These are phyloP conservation scores for Neobulgaria alba DNA, from an alignment of 2,329 filamentous ascomycete genomes.

Conservation along the genomic window DNA sequence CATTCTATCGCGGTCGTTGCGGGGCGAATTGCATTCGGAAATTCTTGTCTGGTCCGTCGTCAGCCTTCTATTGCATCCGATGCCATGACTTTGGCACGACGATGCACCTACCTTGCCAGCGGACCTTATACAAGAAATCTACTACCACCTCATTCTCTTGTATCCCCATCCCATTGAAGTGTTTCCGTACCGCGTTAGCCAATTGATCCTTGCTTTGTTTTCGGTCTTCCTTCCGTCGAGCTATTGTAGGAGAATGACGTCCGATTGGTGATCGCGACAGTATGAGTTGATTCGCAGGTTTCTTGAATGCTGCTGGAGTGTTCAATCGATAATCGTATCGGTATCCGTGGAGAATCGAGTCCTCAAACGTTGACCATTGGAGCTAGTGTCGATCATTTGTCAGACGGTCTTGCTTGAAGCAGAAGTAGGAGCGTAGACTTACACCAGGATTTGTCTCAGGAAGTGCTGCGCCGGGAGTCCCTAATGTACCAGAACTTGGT, in stretches of 20 bases:
- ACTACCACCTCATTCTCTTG: constrained; percentile 79
- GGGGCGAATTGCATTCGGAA: constrained; percentile 33
- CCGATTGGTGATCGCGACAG: constrained; percentile 59
- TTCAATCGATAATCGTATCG: constrained; percentile 64
- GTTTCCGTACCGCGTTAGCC: constrained; percentile 64
- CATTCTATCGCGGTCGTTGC: constrained; percentile 19
- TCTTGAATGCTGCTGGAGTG: constrained; percentile 61
- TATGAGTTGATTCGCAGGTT: constrained; percentile 52
- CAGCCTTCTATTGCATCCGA: constrained; percentile 2
- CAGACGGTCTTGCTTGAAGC: neutral
- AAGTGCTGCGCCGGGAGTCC: constrained; percentile 10
- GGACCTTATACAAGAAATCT: constrained; percentile 34
- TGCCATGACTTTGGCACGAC: neutral
- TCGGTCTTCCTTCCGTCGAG: constrained; percentile 52
- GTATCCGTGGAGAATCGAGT: constrained; percentile 64
- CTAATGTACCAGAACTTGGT: constrained; percentile 7
- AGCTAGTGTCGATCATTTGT: constrained; percentile 31
- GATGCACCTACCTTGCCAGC: constrained; percentile 26
- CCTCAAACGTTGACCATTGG: constrained; percentile 60
- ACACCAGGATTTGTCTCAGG: constrained; percentile 23
- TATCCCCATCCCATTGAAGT: constrained; percentile 73
- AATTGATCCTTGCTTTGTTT: constrained; percentile 66
- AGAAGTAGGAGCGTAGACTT: constrained; percentile 7
- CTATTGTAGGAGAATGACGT: constrained; percentile 67
- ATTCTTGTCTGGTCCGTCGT: constrained; percentile 28